Percentiles rank a stretch among this genome's conserved stretches.
Evolutionary conservation across 1,139 yeast species (phyloP).

Genomic region (Trichomonascaceae sp.): DNA sequence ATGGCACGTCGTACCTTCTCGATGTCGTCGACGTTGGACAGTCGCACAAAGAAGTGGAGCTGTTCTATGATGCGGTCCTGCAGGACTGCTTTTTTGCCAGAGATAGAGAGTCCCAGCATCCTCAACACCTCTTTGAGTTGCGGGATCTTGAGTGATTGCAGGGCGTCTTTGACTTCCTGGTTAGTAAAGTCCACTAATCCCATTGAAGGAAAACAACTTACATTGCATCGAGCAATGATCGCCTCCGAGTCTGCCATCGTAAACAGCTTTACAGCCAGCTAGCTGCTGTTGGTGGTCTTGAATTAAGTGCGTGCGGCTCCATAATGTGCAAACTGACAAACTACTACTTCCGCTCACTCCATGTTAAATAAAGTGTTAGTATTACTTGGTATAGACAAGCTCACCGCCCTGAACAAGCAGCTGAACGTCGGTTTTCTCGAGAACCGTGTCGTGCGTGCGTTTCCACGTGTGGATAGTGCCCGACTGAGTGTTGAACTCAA

Average conservation of each 20-base stretch:
- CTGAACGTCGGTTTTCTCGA: constrained; percentile 42
- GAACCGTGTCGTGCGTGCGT: constrained; percentile 33
- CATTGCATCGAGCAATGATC: too few relatives aligned
- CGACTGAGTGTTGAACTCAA: constrained; percentile 44
- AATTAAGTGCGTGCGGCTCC: too few relatives aligned
- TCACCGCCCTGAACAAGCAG: constrained; percentile 41
- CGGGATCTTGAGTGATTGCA: constrained; percentile 14
- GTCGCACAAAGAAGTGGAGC: constrained; percentile 5
- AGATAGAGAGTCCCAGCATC: constrained; percentile 11
- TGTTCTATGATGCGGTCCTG: constrained; percentile 17
- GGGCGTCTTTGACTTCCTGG: too few relatives aligned
- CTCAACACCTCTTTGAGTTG: constrained; percentile 20
- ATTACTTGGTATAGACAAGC: too few relatives aligned
- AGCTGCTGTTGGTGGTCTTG: too few relatives aligned
- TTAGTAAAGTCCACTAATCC: background rate
- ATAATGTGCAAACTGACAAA: too few relatives aligned
- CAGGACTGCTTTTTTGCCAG: constrained; percentile 23
- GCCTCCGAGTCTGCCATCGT: too few relatives aligned
- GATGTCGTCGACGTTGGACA: constrained; percentile 2
- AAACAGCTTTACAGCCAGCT: too few relatives aligned
- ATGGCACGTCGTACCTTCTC: constrained; percentile 2
- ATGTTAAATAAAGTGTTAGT: too few relatives aligned
- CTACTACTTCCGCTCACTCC: too few relatives aligned
- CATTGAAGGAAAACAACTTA: too few relatives aligned
- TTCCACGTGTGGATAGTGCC: constrained; percentile 63